phyloP scores from a whole-genome alignment of 192 early-diverging fungal species.

The Paraglomus brasilianum region DNA sequence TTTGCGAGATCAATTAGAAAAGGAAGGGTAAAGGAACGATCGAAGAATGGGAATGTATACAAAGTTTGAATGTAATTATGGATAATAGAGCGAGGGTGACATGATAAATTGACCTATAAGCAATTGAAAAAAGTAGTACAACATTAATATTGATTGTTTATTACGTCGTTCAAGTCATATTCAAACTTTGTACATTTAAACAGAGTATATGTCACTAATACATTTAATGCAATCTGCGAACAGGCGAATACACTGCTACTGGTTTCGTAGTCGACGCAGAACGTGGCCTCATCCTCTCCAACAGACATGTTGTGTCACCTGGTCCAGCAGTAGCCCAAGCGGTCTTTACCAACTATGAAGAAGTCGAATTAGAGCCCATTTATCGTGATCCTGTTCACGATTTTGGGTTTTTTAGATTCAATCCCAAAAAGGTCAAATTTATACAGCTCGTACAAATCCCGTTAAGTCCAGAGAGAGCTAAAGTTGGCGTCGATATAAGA shows the following conservation, averaged over 20 bases:
- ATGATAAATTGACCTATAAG: not conserved
- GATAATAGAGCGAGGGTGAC: not conserved
- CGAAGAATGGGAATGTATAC: not conserved
- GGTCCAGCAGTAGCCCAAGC: constrained; percentile 73
- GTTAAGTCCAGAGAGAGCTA: constrained; percentile 65
- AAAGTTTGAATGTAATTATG: not conserved
- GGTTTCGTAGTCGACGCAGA: constrained; percentile 78
- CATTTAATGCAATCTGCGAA: not conserved
- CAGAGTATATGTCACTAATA: not conserved
- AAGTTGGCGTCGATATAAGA: constrained; percentile 73
- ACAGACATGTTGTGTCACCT: constrained; percentile 75
- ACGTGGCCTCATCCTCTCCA: constrained; percentile 73
- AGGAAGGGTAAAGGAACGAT: not conserved
- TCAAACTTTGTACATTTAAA: not conserved
- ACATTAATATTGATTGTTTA: not conserved
- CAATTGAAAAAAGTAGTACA: not conserved
- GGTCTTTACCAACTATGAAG: constrained; percentile 74
- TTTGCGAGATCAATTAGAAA: not conserved
- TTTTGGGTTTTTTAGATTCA: constrained; percentile 80
- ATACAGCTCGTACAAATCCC: constrained; percentile 68
- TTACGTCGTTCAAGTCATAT: not conserved
- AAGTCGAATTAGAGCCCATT: constrained; percentile 66
- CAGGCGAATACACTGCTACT: constrained; percentile 62
- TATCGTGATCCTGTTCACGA: constrained; percentile 84
- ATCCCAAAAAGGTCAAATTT: constrained; percentile 65